Conservation (phyloP, 2,329 filamentous ascomycete species). For the Calonectria crousiana region DNA sequence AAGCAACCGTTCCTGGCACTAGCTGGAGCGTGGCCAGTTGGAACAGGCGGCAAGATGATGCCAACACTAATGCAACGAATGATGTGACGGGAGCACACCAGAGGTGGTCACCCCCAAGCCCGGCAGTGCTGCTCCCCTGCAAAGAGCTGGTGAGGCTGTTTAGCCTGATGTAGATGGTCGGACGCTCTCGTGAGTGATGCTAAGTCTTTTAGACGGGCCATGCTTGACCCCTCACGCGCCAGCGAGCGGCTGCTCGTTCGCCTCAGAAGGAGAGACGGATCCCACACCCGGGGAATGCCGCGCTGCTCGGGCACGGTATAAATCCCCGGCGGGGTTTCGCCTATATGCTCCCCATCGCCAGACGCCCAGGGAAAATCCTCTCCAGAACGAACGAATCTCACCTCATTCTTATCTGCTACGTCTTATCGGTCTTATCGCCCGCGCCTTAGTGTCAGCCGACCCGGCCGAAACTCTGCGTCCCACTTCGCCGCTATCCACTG, state of each 20-base stretch:
- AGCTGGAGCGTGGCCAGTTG: not conserved
- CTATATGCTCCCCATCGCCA: not conserved
- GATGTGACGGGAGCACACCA: conserved; percentile 1
- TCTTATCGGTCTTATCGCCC: conserved; percentile 1
- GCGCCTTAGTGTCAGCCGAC: not conserved
- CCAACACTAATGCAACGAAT: conserved; percentile 1
- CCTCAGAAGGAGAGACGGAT: not conserved
- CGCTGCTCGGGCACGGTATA: not conserved
- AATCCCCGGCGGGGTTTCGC: not conserved
- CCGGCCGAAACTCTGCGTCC: not conserved
- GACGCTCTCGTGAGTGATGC: not conserved
- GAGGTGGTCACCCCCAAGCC: not conserved
- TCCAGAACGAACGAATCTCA: not conserved
- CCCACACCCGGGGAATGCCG: not conserved
- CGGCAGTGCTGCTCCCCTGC: not conserved
- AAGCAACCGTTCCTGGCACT: not conserved
- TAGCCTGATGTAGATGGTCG: conserved; percentile 1
- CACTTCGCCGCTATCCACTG: not conserved
- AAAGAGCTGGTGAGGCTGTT: not conserved
- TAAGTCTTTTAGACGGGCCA: not conserved
- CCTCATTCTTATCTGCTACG: not conserved
- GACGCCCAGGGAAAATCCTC: not conserved
- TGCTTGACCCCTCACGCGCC: not conserved
- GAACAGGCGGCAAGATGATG: not conserved
- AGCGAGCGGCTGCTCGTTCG: not conserved